Percentiles rank a stretch among this genome's conserved stretches.
phyloP scores from a whole-genome alignment of 345 rosid genomes.

The Eucalyptus fibrosa region DNA sequence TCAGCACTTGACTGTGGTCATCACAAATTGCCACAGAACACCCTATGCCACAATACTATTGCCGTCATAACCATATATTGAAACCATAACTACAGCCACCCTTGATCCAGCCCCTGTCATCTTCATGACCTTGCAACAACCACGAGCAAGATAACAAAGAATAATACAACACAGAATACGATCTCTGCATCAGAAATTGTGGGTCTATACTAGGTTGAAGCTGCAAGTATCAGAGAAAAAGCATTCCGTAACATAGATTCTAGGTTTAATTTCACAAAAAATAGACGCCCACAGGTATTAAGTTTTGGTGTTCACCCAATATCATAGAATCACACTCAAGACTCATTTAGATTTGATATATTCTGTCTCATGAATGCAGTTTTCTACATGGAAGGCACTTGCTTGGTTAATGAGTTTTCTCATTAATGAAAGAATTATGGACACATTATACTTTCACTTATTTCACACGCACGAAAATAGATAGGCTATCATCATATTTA shows the following conservation, averaged over 20 bases:
- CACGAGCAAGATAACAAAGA: not conserved
- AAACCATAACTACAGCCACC: not conserved
- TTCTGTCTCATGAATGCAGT: not conserved
- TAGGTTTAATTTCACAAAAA: not conserved
- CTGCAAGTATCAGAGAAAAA: not conserved
- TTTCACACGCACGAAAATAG: not conserved
- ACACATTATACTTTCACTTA: not conserved
- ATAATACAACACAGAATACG: not conserved
- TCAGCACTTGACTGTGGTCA: not conserved
- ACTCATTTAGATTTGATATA: not conserved
- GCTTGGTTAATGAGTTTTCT: not conserved
- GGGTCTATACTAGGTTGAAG: not conserved
- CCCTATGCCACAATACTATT: not conserved
- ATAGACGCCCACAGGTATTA: not conserved
- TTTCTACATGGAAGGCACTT: not conserved
- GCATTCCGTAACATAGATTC: not conserved
- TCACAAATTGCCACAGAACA: not conserved
- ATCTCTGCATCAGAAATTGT: not conserved
- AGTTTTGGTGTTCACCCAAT: not conserved
- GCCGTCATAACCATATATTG: not conserved
- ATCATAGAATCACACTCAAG: not conserved
- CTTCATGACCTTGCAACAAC: not conserved
- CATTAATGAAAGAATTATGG: not conserved
- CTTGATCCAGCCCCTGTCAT: not conserved
- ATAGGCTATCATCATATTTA: not conserved